A percentile compares a stretch with the other conserved stretches of the same genome.
These are phyloP conservation scores for Podospora conica DNA, from an alignment of 495 filamentous ascomycete species.

Conservation along the genomic window DNA sequence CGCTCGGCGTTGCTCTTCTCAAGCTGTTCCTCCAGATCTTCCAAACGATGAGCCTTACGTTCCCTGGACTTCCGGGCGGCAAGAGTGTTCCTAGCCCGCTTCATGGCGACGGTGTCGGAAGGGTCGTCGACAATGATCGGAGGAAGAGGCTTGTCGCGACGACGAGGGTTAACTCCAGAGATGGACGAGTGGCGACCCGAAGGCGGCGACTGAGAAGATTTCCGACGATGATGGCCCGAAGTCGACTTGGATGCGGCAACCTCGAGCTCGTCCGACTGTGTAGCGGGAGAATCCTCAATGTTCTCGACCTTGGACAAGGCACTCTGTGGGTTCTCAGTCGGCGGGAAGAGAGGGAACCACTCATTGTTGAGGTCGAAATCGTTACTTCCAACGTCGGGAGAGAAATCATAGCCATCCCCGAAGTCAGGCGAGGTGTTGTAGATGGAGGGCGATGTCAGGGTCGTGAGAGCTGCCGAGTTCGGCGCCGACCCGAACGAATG, in stretches of 20 bases:
- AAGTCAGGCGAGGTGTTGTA: slow-evolving; percentile 67
- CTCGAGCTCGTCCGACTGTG: slow-evolving; percentile 36
- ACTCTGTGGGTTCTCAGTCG: slow-evolving; percentile 26
- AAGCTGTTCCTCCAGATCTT: slow-evolving; percentile 53
- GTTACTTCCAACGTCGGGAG: slow-evolving; percentile 56
- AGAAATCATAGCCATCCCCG: slow-evolving; percentile 65
- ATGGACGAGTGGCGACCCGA: slow-evolving; percentile 58
- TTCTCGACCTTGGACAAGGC: slow-evolving; percentile 13
- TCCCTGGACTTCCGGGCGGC: slow-evolving; percentile 92
- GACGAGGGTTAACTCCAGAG: slow-evolving; percentile 62
- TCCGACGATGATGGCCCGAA: slow-evolving; percentile 31
- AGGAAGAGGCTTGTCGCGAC: slow-evolving; percentile 71
- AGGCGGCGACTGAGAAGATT: slow-evolving; percentile 43
- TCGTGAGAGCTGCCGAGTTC: slow-evolving; percentile 75
- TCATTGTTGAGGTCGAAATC: slow-evolving; percentile 42
- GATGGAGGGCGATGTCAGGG: slow-evolving; percentile 75
- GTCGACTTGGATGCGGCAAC: slow-evolving; percentile 21
- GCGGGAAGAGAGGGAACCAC: slow-evolving; percentile 68
- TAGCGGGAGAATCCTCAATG: slow-evolving; percentile 41
- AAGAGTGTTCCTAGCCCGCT: slow-evolving; percentile 91
- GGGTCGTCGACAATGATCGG: slow-evolving; percentile 74
- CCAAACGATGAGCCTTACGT: slow-evolving; percentile 66
- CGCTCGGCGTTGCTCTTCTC: slow-evolving; percentile 19
- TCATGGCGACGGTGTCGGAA: slow-evolving; percentile 64
- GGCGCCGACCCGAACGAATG: slow-evolving; percentile 60